Evolutionary conservation across 768 basidiomycete genomes (phyloP).

Genomic region (Boletus speciosus): DNA sequence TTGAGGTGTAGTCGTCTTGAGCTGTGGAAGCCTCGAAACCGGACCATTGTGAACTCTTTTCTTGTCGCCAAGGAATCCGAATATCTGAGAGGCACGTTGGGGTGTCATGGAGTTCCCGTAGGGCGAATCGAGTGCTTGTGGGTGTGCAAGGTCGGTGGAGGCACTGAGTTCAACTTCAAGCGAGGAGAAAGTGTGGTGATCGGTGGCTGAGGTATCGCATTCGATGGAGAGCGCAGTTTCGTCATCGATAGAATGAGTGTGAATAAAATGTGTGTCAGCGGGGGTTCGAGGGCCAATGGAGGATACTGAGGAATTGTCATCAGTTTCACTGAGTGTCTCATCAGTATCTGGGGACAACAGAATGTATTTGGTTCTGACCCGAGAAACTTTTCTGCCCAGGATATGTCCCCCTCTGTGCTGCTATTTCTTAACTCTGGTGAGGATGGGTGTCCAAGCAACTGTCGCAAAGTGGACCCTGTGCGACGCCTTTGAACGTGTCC

Average conservation of each 20-base stretch:
- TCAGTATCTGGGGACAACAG: constrained; percentile 8
- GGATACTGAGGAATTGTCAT: constrained; percentile 39
- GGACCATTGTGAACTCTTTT: constrained; percentile 37
- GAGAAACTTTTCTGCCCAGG: constrained; percentile 77
- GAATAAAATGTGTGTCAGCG: constrained; percentile 36
- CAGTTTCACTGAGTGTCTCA: constrained; percentile 39
- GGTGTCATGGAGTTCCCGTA: constrained; percentile 49
- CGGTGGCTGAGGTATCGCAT: constrained; percentile 40
- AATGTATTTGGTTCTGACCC: constrained; percentile 40
- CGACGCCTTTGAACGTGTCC: constrained; percentile 55
- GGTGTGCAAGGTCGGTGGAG: constrained; percentile 37
- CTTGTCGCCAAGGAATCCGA: constrained; percentile 61
- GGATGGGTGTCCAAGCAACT: constrained; percentile 59
- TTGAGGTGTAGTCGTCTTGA: constrained; percentile 20
- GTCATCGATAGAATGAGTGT: constrained; percentile 36
- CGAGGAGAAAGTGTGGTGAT: constrained; percentile 54
- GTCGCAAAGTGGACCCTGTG: constrained; percentile 69
- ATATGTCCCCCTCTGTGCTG: constrained; percentile 70
- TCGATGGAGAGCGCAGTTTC: constrained; percentile 43
- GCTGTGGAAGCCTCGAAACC: constrained; percentile 32
- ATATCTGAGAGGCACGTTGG: constrained; percentile 71
- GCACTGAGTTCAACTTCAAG: constrained; percentile 72
- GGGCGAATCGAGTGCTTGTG: constrained; percentile 23
- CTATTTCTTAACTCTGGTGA: constrained; percentile 28
- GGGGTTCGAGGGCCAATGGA: constrained; percentile 57